Evolutionary conservation across 1,284 basidiomycete species (phyloP).

Genomic region (Takashimella koratensis): DNA sequence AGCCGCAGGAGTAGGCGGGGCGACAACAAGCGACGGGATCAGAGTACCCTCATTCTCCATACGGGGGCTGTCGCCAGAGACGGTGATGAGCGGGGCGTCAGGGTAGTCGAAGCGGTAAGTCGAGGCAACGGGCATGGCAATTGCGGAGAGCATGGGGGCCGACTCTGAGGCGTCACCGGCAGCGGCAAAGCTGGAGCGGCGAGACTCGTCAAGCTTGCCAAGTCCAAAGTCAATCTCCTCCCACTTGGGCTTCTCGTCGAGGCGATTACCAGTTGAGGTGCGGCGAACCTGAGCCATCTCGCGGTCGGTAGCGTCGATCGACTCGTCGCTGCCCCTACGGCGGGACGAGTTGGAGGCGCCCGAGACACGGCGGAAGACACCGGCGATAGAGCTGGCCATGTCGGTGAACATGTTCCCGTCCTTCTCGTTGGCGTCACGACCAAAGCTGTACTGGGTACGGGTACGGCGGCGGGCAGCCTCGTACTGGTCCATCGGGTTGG

Average conservation of each 20-base stretch:
- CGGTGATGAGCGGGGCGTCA: slow-evolving; percentile 6
- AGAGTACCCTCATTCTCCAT: slow-evolving; percentile 4
- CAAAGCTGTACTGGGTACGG: slow-evolving; percentile 28
- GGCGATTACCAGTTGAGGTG: slow-evolving; percentile 6
- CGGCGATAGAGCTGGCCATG: slow-evolving; percentile 13
- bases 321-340: background rate
- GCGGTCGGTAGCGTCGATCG: slow-evolving; percentile 4
- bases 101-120: slow-evolving; percentile 10
- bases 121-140: slow-evolving; percentile 24
- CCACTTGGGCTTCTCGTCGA: slow-evolving; percentile 37
- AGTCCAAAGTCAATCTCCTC: slow-evolving; percentile 51
- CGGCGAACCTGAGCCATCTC: slow-evolving; percentile 25
- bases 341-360: slow-evolving; percentile 13
- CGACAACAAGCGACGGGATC: slow-evolving; percentile 27
- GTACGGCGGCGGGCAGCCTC: slow-evolving; percentile 8
- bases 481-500: slow-evolving; percentile 11
- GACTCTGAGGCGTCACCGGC: slow-evolving; percentile 4
- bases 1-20: slow-evolving; percentile 28
- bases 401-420: slow-evolving; percentile 28
- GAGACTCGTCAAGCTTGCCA: slow-evolving; percentile 42
- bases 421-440: slow-evolving; percentile 35
- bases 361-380: slow-evolving; percentile 21
- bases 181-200: slow-evolving; percentile 4
- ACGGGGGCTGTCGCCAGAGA: background rate
- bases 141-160: background rate